phyloP scores from a whole-genome alignment of 768 basidiomycete genomes.

The Russula olivacea region DNA sequence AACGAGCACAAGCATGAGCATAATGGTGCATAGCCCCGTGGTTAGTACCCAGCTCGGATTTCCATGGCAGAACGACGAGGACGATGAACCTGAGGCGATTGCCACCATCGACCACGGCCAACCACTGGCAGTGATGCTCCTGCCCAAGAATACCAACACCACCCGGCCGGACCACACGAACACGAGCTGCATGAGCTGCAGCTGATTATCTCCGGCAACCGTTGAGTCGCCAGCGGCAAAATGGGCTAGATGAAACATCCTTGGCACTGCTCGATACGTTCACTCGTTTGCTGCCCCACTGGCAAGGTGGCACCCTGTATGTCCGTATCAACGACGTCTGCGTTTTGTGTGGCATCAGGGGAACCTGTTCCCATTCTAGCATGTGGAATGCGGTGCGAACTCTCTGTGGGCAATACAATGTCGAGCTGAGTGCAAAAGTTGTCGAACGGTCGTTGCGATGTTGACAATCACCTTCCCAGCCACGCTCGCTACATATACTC shows the following conservation, averaged over 20 bases:
- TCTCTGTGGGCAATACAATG: not conserved
- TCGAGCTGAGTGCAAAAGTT: not conserved
- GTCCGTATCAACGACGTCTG: conserved; percentile 2
- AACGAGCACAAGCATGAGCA: not conserved
- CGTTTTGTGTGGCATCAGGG: conserved; percentile 1
- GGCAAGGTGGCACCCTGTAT: not conserved
- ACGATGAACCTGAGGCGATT: too few relatives aligned
- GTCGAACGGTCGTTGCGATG: not conserved
- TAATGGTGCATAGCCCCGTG: not conserved
- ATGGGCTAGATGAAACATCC: not conserved
- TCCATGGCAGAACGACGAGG: not conserved
- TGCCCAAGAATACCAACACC: not conserved
- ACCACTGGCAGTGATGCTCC: too few relatives aligned
- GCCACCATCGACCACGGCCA: too few relatives aligned
- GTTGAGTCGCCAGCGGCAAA: not conserved
- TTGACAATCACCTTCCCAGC: too few relatives aligned
- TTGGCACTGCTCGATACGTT: conserved; percentile 11
- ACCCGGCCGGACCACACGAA: not conserved
- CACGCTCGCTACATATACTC: too few relatives aligned
- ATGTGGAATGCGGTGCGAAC: not conserved
- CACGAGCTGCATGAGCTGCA: too few relatives aligned
- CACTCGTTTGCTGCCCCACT: conserved; percentile 9
- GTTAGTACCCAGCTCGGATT: not conserved
- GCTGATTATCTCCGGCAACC: not conserved
- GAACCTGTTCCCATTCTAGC: not conserved